A percentile compares a stretch with the other conserved stretches of the same genome.
These are phyloP conservation scores for Candida tammaniensis DNA, from an alignment of 805 yeast genomes.

Conservation along the genomic window DNA sequence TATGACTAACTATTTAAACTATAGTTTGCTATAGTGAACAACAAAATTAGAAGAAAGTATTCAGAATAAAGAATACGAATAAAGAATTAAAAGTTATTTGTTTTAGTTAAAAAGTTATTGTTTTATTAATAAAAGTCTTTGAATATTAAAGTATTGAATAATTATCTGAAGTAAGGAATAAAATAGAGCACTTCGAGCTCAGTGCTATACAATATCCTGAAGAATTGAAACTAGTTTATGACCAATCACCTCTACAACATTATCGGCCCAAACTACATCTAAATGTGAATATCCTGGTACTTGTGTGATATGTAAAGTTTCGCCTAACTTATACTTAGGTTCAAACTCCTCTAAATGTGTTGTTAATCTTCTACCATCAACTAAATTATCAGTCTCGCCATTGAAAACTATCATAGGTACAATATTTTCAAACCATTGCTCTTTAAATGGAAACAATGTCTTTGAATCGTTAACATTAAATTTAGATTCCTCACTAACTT, in stretches of 20 bases:
- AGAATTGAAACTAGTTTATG: constrained; percentile 12
- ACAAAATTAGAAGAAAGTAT: no score
- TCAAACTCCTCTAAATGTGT: constrained; percentile 66
- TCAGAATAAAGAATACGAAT: background rate
- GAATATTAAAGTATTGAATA: no score
- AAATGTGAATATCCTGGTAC: constrained; percentile 75
- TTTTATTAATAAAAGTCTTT: background rate
- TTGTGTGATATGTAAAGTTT: constrained; percentile 36
- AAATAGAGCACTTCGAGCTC: no score
- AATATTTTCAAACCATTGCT: constrained; percentile 48
- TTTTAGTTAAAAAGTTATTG: no score
- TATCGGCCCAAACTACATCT: constrained; percentile 92
- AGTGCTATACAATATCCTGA: background rate
- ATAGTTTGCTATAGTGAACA: no score
- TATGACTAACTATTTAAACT: no score
- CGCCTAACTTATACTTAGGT: constrained; percentile 34
- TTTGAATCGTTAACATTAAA: constrained; percentile 28
- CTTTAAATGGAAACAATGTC: constrained; percentile 50
- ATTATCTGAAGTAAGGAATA: no score
- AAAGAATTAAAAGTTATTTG: no score
- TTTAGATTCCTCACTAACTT: constrained; percentile 18
- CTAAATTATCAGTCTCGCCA: constrained; percentile 73
- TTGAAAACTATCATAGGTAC: constrained; percentile 67
- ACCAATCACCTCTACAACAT: constrained; percentile 66
- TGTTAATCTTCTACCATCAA: constrained; percentile 67